These are phyloP conservation scores for Marasmius sp. DNA, from an alignment of 1,284 basidiomycete genomes.

Conservation along the genomic window DNA sequence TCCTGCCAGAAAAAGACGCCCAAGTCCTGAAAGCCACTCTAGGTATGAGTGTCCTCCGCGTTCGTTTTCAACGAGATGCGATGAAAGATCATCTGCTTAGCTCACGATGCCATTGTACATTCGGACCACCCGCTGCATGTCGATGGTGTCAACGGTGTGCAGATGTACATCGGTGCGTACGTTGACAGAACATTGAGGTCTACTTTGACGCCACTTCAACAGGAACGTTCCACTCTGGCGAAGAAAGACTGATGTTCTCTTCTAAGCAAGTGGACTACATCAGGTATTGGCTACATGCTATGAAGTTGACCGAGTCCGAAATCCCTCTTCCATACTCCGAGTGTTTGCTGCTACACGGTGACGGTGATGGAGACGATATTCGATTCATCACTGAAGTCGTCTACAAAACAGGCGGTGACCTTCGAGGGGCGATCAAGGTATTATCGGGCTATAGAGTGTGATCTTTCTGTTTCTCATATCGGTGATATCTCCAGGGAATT, in stretches of 20 bases:
- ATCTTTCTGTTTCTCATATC: slow-evolving; percentile 4
- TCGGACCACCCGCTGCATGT: slow-evolving; percentile 72
- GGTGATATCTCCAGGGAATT: neutral
- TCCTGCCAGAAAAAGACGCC: slow-evolving; percentile 39
- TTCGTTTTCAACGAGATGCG: neutral
- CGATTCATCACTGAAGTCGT: slow-evolving; percentile 55
- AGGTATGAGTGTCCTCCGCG: slow-evolving; percentile 24
- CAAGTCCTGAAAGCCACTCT: slow-evolving; percentile 69
- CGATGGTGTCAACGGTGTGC: slow-evolving; percentile 60
- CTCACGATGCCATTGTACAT: slow-evolving; percentile 63
- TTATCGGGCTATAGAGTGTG: neutral
- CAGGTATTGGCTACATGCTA: slow-evolving; percentile 80
- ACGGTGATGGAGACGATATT: slow-evolving; percentile 38
- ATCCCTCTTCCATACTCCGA: slow-evolving; percentile 74
- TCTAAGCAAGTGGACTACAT: slow-evolving; percentile 84
- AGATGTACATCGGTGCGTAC: slow-evolving; percentile 67
- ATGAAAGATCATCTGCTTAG: slow-evolving; percentile 23
- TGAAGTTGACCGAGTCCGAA: slow-evolving; percentile 61
- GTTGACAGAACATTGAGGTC: neutral
- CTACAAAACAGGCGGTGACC: slow-evolving; percentile 50
- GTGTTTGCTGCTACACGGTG: slow-evolving; percentile 52
- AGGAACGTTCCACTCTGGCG: slow-evolving; percentile 65
- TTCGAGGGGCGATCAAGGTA: slow-evolving; percentile 64
- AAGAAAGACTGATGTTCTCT: slow-evolving; percentile 74
- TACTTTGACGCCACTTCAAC: neutral